Evolutionary conservation across 78 protist species (phyloP), one percentile per base, ranked within the genome.

Genomic region (Dictyostelium brefeldianum): DNA sequence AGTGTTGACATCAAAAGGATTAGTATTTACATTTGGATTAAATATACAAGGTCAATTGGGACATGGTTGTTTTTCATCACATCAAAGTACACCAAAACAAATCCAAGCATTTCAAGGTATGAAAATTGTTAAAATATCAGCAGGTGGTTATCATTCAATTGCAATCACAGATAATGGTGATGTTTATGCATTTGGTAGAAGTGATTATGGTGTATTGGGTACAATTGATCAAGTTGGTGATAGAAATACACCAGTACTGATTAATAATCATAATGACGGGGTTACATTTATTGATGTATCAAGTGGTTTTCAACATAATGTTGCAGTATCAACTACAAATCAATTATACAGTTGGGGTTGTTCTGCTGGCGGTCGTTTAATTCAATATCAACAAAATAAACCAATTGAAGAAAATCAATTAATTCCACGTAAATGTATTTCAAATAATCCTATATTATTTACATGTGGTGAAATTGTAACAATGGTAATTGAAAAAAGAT

Each of bases 141-240:
- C 83, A 4, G 92, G 92, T 59, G 92, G 92, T 3, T 91, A 91
- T 36, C 95, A 91, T 27, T 75, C 90, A n/a, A 36, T 91, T n/a
- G 95, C 90, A 3, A 36, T 80, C 6, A 17, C 31, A 2, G 51
- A 41, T 11, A 78, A 73, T 5, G 81, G 81, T 18, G 51, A 17
- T 7, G 31, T 50, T 3, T 85, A 75, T 62, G 25, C 83, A 46
- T 85, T 82, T 82, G 92, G 92, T 20, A 27, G 78, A 31, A 7
- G 78, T 20, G 92, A 85, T 18, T 85, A 85, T 46, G 92, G 92
- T 29, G 69, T 71, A 5, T n/a, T 85, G 22, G 92, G 92, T 18
- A 36, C 43, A 3, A n/a, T 51, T 47, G 31, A 29, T 18, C 50
- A 48, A 12, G 69, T n/a, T n/a, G 83, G 81, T n/a, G 77, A 50